Conservation (phyloP, 1,139 yeast genomes). For the Wickerhamiella infanticola region DNA sequence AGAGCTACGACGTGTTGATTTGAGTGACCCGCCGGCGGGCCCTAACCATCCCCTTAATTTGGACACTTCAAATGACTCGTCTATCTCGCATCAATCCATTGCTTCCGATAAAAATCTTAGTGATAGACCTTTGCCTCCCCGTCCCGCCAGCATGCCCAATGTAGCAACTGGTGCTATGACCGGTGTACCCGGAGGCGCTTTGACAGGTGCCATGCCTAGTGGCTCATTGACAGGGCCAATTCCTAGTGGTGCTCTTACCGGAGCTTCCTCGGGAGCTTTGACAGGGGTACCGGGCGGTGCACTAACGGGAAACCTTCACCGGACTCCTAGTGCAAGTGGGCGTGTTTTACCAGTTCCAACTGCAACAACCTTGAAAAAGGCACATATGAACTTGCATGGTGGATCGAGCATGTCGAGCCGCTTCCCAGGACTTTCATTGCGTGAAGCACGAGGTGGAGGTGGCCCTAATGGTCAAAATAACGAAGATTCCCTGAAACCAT, state of each 20-base stretch:
- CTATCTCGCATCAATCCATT: not conserved
- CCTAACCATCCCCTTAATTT: too few species aligned
- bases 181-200: conserved; percentile 4
- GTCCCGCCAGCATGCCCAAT: not conserved
- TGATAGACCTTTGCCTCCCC: not conserved
- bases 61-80: not conserved
- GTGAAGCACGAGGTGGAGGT: not conserved
- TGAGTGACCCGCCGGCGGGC: not conserved
- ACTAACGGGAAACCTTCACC: not conserved
- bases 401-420: not conserved
- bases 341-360: not conserved
- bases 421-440: not conserved
- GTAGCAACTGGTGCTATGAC: not conserved
- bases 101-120: not conserved
- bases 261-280: not conserved
- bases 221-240: conserved; percentile 6
- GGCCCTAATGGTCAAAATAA: not conserved
- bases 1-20: not conserved
- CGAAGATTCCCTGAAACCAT: not conserved
- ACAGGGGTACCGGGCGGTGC: not conserved
- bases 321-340: not conserved
- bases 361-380: not conserved
- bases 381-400: not conserved
- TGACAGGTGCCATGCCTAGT: conserved; percentile 7
- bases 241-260: not conserved